Evolutionary conservation across 345 rosid species (phyloP), one percentile per base, ranked within the genome.

Genomic region (Gossypium herbaceum): DNA sequence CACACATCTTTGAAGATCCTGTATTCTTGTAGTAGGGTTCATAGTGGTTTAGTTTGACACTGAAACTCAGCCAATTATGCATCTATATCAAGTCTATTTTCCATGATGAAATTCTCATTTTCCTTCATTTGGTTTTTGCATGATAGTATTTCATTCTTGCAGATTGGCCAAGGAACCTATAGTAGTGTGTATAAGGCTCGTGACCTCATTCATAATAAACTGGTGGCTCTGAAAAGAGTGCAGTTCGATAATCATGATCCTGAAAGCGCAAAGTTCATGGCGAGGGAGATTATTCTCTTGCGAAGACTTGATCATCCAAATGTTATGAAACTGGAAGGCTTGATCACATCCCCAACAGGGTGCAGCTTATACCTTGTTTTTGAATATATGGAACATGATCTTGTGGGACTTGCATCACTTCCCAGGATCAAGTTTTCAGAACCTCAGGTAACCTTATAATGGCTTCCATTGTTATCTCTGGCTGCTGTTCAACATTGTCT

Each of bases 161-260:
- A 93, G 99, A 95, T 95, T 87, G 99, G 99, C 7, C 97, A 95
- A 85, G 99, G 97, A 82, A 95, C 98, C 20, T 92, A 92, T 71
- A 95, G 98, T 73, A 91, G 86, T 73, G 99, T 95, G 51, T 95
- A 91, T 86, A 90, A 79, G 83, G 97, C 98, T 16, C 89, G 93
- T 24, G 99, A 95, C 85, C 78, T 89, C 63, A 17, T 83, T 78
- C 73, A 82, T 25, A 76, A 88, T 80, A 95, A 89, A 82, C 77
- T 91, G 27, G 98, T 95, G 65, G 98, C 99, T 9, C 79, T 95
- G 68, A 95, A 95, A 70, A 89, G 82, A 80, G 97, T 95, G 11
- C 85, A 96, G 45, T 95, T 95, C 75, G 98, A 93, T 81, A 91
- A 81, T 63, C 85, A 77, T 9, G 99, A 95, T 79, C 75, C 82